Conservation (phyloP, 805 yeast species). For the Kluyveromyces dobzhanskii region DNA sequence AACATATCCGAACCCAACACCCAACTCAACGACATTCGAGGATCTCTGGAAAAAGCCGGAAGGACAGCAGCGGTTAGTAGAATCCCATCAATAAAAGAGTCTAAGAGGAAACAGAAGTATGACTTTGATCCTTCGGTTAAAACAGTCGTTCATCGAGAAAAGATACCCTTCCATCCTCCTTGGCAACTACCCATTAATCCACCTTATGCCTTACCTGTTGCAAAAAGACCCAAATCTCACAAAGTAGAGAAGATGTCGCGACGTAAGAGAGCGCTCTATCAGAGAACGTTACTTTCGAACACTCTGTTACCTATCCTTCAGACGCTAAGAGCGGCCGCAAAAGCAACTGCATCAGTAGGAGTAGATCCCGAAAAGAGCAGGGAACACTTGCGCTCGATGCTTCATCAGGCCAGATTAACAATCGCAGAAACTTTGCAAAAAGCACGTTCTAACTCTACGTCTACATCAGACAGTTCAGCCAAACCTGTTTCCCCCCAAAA, state of each 20-base stretch:
- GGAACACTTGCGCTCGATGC: slow-evolving; percentile 21
- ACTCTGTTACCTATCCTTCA: slow-evolving; percentile 25
- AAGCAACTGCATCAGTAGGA: slow-evolving; percentile 27
- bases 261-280: slow-evolving; percentile 7
- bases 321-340: slow-evolving; percentile 29
- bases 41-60: slow-evolving; percentile 10
- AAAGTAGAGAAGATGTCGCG: slow-evolving; percentile 4
- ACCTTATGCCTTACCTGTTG: slow-evolving; percentile 26
- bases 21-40: slow-evolving; percentile 17
- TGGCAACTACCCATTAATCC: slow-evolving; percentile 26
- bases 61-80: slow-evolving; percentile 1
- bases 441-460: slow-evolving; percentile 11
- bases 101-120: slow-evolving; percentile 3
- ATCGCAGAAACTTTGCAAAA: slow-evolving; percentile 19
- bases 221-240: slow-evolving; percentile 17
- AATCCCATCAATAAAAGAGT: slow-evolving; percentile 5
- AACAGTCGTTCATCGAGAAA: slow-evolving; percentile 25
- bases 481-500: neutral
- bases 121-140: slow-evolving; percentile 14
- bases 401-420: slow-evolving; percentile 25
- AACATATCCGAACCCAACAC: slow-evolving; percentile 5
- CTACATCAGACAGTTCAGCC: neutral
- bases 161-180: slow-evolving; percentile 27
- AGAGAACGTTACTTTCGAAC: slow-evolving; percentile 15
- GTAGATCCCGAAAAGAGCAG: slow-evolving; percentile 27